A percentile compares a stretch with the other conserved stretches of the same genome.
Conservation (phyloP, 257 asterid genomes). For the Sherardia arvensis region DNA sequence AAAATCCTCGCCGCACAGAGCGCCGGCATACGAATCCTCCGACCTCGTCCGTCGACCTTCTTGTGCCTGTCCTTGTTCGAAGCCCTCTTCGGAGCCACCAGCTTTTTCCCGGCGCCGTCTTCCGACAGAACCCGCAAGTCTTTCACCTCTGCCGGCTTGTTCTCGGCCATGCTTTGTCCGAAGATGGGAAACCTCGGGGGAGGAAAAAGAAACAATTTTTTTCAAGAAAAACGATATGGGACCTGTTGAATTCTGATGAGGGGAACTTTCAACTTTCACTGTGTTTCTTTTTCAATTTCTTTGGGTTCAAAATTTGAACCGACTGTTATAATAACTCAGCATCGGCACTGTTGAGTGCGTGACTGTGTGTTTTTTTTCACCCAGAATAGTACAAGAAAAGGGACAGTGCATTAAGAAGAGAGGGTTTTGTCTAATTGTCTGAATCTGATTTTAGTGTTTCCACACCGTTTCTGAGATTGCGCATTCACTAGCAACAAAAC, state of each 20-base stretch:
- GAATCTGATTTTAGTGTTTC: neutral
- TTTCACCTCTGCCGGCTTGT: slow-evolving; percentile 26
- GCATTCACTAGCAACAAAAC: slow-evolving; percentile 10
- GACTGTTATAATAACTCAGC: neutral
- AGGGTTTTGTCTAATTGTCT: slow-evolving; percentile 7
- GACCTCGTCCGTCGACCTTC: slow-evolving; percentile 67
- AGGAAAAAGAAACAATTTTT: neutral
- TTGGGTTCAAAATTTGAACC: slow-evolving; percentile 15
- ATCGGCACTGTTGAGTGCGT: neutral
- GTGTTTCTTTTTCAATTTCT: slow-evolving; percentile 14
- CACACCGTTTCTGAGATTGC: slow-evolving; percentile 8
- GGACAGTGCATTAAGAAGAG: neutral
- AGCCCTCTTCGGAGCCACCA: slow-evolving; percentile 38
- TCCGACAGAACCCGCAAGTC: slow-evolving; percentile 18
- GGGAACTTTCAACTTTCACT: slow-evolving; percentile 23
- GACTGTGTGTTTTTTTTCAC: neutral
- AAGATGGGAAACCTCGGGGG: slow-evolving; percentile 16
- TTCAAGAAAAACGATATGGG: slow-evolving; percentile 7
- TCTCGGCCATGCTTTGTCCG: slow-evolving; percentile 37
- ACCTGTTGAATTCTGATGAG: slow-evolving; percentile 22
- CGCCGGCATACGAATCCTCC: slow-evolving; percentile 63
- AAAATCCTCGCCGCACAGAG: slow-evolving; percentile 62
- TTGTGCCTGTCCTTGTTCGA: slow-evolving; percentile 63
- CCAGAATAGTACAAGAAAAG: neutral
- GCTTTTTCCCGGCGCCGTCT: slow-evolving; percentile 24